Conservation (phyloP, 768 basidiomycete species). For the Suillus ampliporus region DNA sequence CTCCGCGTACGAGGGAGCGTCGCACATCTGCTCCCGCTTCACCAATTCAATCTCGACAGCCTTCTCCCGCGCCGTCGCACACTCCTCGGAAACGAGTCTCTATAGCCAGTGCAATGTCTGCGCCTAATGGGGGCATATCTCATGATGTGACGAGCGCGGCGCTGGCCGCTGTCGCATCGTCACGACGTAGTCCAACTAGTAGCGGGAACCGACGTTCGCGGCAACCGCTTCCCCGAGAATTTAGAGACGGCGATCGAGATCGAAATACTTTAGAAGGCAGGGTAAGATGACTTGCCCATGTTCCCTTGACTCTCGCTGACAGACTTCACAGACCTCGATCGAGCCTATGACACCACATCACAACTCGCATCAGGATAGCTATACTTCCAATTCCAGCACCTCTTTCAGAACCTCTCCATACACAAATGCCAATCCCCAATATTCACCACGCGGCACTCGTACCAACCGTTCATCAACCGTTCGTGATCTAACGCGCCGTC, state of each 20-base stretch:
- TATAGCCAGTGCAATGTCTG: constrained; percentile 38
- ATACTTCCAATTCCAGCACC: constrained; percentile 23
- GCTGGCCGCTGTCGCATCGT: constrained; percentile 63
- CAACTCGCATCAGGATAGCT: constrained; percentile 29
- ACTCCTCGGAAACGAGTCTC: constrained; percentile 51
- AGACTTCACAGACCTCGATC: constrained; percentile 30
- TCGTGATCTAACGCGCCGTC: constrained; percentile 52
- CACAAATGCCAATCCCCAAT: constrained; percentile 28
- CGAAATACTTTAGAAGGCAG: constrained; percentile 44
- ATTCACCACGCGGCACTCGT: constrained; percentile 37
- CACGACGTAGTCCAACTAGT: constrained; percentile 55
- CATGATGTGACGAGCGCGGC: constrained; percentile 59
- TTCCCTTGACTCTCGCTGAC: constrained; percentile 12
- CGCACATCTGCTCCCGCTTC: constrained; percentile 56
- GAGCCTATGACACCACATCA: constrained; percentile 49
- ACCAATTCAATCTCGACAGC: constrained; percentile 43
- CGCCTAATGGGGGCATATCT: constrained; percentile 28
- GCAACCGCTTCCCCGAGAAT: constrained; percentile 59
- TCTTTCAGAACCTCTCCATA: constrained; percentile 31
- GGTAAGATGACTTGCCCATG: constrained; percentile 37
- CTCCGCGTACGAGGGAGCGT: constrained; percentile 41
- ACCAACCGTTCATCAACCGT: constrained; percentile 50
- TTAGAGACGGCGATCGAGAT: constrained; percentile 38
- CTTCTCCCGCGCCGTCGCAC: constrained; percentile 47
- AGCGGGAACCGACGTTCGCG: constrained; percentile 44